phyloP scores from a whole-genome alignment of 495 filamentous ascomycete species.

The Neurospora sp. region DNA sequence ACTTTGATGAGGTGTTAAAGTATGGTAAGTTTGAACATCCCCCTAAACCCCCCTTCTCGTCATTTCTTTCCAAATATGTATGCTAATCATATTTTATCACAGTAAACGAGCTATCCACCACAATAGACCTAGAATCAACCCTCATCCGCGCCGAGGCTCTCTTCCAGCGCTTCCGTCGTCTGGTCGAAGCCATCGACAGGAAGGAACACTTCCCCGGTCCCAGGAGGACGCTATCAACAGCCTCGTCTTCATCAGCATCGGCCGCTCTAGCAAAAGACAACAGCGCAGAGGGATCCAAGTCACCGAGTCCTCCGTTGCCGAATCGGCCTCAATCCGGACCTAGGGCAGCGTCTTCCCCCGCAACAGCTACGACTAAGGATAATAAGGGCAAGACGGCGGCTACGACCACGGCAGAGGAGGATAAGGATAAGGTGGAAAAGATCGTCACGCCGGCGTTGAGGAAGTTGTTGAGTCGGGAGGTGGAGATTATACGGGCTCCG shows the following conservation, averaged over 20 bases:
- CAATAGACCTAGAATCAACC: slow-evolving; percentile 78
- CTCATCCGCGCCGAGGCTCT: slow-evolving; percentile 80
- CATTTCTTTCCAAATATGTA: neutral
- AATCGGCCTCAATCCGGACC: neutral
- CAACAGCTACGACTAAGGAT: neutral
- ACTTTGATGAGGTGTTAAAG: slow-evolving; percentile 96
- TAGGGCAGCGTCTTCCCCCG: neutral
- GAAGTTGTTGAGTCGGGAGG: slow-evolving; percentile 58
- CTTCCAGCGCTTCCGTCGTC: slow-evolving; percentile 76
- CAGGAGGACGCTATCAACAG: slow-evolving; percentile 19
- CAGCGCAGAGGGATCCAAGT: neutral
- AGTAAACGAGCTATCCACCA: slow-evolving; percentile 71
- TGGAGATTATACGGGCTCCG: slow-evolving; percentile 50
- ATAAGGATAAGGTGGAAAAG: slow-evolving; percentile 34
- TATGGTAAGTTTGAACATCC: slow-evolving; percentile 54
- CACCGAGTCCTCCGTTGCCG: slow-evolving; percentile 4
- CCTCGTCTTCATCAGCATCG: slow-evolving; percentile 9
- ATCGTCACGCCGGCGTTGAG: slow-evolving; percentile 78
- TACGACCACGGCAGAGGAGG: slow-evolving; percentile 19
- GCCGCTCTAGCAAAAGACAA: neutral
- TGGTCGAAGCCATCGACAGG: slow-evolving; percentile 83
- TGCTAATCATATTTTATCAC: neutral
- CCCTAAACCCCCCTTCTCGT: slow-evolving; percentile 2
- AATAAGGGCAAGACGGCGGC: slow-evolving; percentile 10
- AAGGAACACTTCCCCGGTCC: slow-evolving; percentile 67